Evolutionary conservation across 179 eudicot genomes (phyloP), one percentile per base, ranked within the genome.

Genomic region (Silene noctiflora): DNA sequence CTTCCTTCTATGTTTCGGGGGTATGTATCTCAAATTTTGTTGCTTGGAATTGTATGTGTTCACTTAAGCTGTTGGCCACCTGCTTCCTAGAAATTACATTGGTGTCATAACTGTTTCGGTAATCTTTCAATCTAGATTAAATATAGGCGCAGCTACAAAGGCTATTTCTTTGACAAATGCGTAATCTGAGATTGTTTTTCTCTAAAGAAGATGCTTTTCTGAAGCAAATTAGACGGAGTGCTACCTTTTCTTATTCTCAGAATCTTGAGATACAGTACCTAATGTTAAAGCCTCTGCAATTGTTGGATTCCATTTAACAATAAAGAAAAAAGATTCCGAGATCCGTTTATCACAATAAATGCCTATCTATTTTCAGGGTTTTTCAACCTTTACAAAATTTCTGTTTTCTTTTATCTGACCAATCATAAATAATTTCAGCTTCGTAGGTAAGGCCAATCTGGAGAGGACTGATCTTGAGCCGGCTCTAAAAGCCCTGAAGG

Each of bases 1-100:
- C 93, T 95, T 81, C 88, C 99, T 75, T 89, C 99, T 68, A 86
- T 95, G 95, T 93, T 93, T 69, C 91, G 87, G 76, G 90, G 97
- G 98, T 94, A 89, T 31, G 29, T 60, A 20, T 60, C 17, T 21
- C 64, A 20, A n/a, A 60, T n/a, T 60, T 60, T 60, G 1, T 19
- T 60, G 24, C 25, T 60, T 60, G 14, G 42, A 61, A 39, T 60
- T 60, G 64, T 8, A 20, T 19, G 10, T 20, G 22, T 60, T 60
- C 17, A 2, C 64, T 60, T 20, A 60, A n/a, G 64, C 21, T 60
- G 64, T 21, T 60, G 64, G 64, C 25, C 27, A 60, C 64, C 24
- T 60, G 64, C 60, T 55, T 55, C 60, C n/a, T 39, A 39, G 11
- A 13, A 27, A 29, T 13, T 13, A 27, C 8, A 6, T 33, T 17